These are phyloP conservation scores for Gymnopilus dilepis DNA, from an alignment of 768 basidiomycete genomes.

Conservation along the genomic window DNA sequence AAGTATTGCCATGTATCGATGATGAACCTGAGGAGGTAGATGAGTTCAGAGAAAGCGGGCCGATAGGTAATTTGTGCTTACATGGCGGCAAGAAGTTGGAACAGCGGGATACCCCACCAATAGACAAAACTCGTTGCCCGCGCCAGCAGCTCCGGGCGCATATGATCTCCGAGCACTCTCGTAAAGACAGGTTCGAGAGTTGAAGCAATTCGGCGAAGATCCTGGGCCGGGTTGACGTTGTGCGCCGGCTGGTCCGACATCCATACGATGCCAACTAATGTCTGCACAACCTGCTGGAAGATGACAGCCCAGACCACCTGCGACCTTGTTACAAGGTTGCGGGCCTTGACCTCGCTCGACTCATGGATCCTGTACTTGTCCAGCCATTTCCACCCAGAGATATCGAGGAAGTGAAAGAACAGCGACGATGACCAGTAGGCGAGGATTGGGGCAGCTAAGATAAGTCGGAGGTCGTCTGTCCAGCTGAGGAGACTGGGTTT, in stretches of 20 bases:
- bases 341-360: slow-evolving; percentile 72
- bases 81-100: slow-evolving; percentile 82
- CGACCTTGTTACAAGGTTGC: slow-evolving; percentile 73
- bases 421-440: slow-evolving; percentile 86
- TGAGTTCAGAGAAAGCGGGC: slow-evolving; percentile 13
- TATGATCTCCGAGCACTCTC: slow-evolving; percentile 45
- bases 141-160: slow-evolving; percentile 44
- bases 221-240: slow-evolving; percentile 42
- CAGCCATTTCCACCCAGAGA: slow-evolving; percentile 75
- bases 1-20: slow-evolving; percentile 99
- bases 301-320: slow-evolving; percentile 84
- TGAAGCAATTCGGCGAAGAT: slow-evolving; percentile 52
- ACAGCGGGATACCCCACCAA: slow-evolving; percentile 89
- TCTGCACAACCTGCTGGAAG: slow-evolving; percentile 88
- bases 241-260: slow-evolving; percentile 51
- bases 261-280: slow-evolving; percentile 72
- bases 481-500: slow-evolving; percentile 53
- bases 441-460: slow-evolving; percentile 75
- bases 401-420: slow-evolving; percentile 84
- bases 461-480: slow-evolving; percentile 73
- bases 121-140: slow-evolving; percentile 67
- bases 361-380: slow-evolving; percentile 90
- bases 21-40: slow-evolving; percentile 63
- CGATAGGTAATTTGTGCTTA: slow-evolving; percentile 41
- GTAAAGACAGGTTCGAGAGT: slow-evolving; percentile 24